A percentile compares a stretch with the other conserved stretches of the same genome.
Conservation (phyloP, 805 yeast species). For the Hanseniaspora jakobsenii region DNA sequence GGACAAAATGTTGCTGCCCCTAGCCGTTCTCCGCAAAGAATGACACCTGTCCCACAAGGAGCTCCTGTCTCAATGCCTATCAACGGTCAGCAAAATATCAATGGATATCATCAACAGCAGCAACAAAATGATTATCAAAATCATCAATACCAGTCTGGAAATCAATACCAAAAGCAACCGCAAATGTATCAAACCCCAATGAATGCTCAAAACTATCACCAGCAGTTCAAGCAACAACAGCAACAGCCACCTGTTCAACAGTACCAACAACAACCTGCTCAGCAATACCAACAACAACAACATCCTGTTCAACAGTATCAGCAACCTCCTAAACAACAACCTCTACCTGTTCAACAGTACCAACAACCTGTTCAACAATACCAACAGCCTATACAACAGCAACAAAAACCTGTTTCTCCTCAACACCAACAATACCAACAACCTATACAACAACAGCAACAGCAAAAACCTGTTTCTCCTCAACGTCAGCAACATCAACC, state of each 20-base stretch:
- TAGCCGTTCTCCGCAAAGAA: too few relatives aligned
- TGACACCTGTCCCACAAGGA: slow-evolving; percentile 5
- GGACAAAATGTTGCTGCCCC: not conserved
- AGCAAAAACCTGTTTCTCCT: not conserved
- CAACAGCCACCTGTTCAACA: slow-evolving; percentile 2
- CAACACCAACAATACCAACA: not conserved
- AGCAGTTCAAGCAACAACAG: not conserved
- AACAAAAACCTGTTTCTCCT: not conserved
- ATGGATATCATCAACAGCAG: not conserved
- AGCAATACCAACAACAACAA: not conserved
- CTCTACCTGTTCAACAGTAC: not conserved
- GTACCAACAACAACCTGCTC: not conserved
- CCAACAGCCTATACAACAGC: not conserved
- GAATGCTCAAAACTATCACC: not conserved
- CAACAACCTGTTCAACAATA: not conserved
- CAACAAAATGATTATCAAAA: not conserved
- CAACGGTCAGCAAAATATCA: not conserved
- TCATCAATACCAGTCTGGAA: not conserved
- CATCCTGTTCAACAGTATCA: not conserved
- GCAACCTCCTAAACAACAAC: not conserved
- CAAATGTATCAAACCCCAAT: not conserved
- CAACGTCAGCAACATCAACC: not conserved
- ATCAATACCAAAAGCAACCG: not conserved
- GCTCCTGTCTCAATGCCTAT: slow-evolving; percentile 4
- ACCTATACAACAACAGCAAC: too few relatives aligned